Percentiles rank a stretch among this genome's conserved stretches.
Evolutionary conservation across 2,329 filamentous ascomycete genomes (phyloP).

Genomic region (Lasiodiplodia citricola): DNA sequence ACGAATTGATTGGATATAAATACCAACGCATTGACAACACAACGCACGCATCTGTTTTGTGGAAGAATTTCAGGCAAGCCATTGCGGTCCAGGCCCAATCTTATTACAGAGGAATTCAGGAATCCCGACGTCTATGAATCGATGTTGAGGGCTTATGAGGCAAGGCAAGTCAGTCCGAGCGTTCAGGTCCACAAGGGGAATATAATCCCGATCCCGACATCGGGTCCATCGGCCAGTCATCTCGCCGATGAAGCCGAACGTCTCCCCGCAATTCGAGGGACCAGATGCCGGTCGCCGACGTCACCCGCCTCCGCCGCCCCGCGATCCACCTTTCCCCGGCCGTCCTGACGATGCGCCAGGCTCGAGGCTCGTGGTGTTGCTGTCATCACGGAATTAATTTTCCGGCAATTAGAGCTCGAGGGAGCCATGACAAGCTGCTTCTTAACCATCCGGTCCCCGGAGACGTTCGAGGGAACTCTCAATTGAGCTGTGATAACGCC

Average conservation of each 20-base stretch:
- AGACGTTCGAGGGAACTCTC: neutral
- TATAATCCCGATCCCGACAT: slow-evolving; percentile 14
- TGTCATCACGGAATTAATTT: slow-evolving; percentile 14
- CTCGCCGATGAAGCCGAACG: slow-evolving; percentile 18
- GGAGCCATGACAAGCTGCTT: neutral
- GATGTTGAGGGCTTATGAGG: neutral
- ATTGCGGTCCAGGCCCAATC: neutral
- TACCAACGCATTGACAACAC: neutral
- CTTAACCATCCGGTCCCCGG: neutral
- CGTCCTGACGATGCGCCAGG: neutral
- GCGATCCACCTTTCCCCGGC: slow-evolving; percentile 12
- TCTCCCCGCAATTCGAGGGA: slow-evolving; percentile 5
- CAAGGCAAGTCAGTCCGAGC: neutral
- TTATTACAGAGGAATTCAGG: neutral
- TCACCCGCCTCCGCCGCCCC: slow-evolving; percentile 8
- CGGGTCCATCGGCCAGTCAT: slow-evolving; percentile 16
- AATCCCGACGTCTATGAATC: neutral
- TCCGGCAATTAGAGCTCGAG: neutral
- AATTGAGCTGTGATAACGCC: neutral
- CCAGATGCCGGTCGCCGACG: slow-evolving; percentile 8
- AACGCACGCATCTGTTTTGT: neutral
- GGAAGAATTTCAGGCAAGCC: neutral
- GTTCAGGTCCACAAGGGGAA: slow-evolving; percentile 8
- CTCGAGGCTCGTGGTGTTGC: slow-evolving; percentile 2
- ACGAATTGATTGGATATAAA: neutral